phyloP scores from a whole-genome alignment of 2,329 filamentous ascomycete genomes.

The Fusarium sp. region DNA sequence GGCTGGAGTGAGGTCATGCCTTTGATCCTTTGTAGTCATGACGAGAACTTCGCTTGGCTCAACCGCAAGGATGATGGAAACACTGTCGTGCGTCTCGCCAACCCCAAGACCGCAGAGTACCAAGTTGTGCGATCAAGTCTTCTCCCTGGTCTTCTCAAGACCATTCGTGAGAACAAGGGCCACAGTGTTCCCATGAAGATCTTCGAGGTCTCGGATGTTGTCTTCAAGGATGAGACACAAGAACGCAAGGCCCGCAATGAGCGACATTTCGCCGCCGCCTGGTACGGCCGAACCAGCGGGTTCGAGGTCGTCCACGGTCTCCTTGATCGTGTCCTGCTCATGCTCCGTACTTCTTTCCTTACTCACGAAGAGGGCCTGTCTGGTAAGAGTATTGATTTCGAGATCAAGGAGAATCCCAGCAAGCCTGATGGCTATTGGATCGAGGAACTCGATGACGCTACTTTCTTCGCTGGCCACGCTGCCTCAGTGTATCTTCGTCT shows the following conservation, averaged over 20 bases:
- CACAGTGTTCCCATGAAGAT: constrained; percentile 91
- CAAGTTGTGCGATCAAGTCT: constrained; percentile 91
- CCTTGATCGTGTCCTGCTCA: constrained; percentile 89
- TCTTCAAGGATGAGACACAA: constrained; percentile 83
- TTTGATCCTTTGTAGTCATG: constrained; percentile 94
- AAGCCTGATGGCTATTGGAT: constrained; percentile 89
- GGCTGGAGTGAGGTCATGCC: constrained; percentile 98
- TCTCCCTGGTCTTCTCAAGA: constrained; percentile 90
- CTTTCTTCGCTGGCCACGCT: constrained; percentile 91
- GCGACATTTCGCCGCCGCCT: constrained; percentile 94
- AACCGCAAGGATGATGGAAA: constrained; percentile 89
- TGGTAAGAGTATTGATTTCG: constrained; percentile 63
- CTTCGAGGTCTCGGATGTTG: constrained; percentile 91
- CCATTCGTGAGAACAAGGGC: constrained; percentile 91
- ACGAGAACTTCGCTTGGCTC: constrained; percentile 97
- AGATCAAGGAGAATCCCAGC: constrained; percentile 64
- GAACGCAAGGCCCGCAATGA: constrained; percentile 94
- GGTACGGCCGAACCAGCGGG: constrained; percentile 92
- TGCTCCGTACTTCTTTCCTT: constrained; percentile 87
- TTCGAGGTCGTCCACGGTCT: constrained; percentile 97
- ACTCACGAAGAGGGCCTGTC: constrained; percentile 77
- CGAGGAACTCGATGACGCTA: constrained; percentile 88
- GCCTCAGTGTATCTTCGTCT: constrained; percentile 85
- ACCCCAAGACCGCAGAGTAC: constrained; percentile 93
- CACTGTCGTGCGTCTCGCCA: constrained; percentile 85